phyloP scores from a whole-genome alignment of 2,329 filamentous ascomycete species.

The Trichoderma guizhouense region DNA sequence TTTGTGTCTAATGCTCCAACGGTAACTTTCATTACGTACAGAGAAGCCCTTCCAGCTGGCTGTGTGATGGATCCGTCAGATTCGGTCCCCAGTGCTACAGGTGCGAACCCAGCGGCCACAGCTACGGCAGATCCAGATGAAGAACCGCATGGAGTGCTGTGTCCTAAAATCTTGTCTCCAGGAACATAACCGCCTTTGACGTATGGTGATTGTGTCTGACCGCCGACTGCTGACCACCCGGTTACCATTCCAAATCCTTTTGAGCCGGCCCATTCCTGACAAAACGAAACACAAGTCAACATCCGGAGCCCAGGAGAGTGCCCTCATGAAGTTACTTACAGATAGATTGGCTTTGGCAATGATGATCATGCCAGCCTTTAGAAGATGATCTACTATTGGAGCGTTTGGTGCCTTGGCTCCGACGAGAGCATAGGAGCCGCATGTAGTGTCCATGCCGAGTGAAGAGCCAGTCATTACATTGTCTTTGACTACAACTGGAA shows the following conservation, averaged over 20 bases:
- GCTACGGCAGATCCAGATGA: neutral
- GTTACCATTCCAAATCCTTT: neutral
- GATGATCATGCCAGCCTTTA: neutral
- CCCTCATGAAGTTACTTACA: neutral
- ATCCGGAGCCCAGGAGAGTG: neutral
- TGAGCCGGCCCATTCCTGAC: neutral
- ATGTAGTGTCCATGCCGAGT: neutral
- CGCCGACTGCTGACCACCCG: neutral
- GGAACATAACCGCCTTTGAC: neutral
- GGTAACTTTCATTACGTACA: neutral
- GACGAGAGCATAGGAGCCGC: neutral
- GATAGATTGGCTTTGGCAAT: neutral
- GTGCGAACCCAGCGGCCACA: neutral
- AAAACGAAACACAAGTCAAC: neutral
- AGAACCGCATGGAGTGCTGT: neutral
- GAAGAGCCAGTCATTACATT: neutral
- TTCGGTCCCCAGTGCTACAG: neutral
- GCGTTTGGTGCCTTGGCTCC: neutral
- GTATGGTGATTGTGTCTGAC: neutral
- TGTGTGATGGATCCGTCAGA: neutral
- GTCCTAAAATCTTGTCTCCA: neutral
- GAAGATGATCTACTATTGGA: neutral
- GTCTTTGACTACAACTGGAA: neutral
- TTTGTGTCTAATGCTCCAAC: neutral
- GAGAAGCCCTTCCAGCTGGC: neutral